phyloP scores from a whole-genome alignment of 2,329 filamentous ascomycete genomes.

The Verruconis gallopava region DNA sequence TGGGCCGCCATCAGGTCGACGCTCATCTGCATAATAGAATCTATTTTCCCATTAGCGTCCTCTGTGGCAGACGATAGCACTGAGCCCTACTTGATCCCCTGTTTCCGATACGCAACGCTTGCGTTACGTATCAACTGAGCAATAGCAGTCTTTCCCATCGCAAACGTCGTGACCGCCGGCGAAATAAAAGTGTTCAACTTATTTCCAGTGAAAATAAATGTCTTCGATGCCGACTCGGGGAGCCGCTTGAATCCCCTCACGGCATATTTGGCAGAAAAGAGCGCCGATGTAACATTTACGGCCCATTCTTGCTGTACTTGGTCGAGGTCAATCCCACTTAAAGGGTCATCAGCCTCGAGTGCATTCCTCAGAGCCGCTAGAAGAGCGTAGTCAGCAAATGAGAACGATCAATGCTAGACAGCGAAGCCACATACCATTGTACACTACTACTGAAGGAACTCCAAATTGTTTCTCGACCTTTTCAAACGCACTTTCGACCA shows the following conservation, averaged over 20 bases:
- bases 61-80: too few relatives aligned
- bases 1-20: constrained; percentile 2
- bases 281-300: constrained; percentile 1
- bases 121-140: constrained; percentile 7
- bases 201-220: constrained; percentile 10
- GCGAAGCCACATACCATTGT: constrained; percentile 3
- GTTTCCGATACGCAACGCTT: background rate
- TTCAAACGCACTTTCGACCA: background rate
- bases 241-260: constrained; percentile 5
- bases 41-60: background rate
- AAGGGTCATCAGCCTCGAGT: constrained; percentile 1
- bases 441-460: constrained; percentile 1
- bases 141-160: constrained; percentile 3
- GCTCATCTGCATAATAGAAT: constrained; percentile 10
- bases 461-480: background rate
- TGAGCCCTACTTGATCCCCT: constrained; percentile 6
- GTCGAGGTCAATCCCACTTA: background rate
- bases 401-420: background rate
- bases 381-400: background rate
- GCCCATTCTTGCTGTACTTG: background rate
- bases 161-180: constrained; percentile 5
- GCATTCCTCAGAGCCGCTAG: constrained; percentile 1
- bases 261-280: constrained; percentile 5
- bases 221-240: constrained; percentile 1
- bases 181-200: background rate